A percentile compares a stretch with the other conserved stretches of the same genome.
phyloP scores from a whole-genome alignment of 345 rosid species.

The Salix exigua region DNA sequence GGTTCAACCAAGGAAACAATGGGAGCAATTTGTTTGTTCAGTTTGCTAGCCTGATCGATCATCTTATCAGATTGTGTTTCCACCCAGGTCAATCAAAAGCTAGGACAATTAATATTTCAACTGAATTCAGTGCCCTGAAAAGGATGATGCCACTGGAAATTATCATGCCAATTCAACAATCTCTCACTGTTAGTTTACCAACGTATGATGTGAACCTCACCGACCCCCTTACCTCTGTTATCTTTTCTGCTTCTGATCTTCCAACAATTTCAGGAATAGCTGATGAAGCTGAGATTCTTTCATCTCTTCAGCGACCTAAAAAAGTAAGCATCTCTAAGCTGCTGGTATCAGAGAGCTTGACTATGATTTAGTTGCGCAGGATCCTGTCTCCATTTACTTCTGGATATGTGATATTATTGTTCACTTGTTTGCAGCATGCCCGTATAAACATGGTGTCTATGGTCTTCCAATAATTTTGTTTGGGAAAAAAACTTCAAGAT shows the following conservation, averaged over 20 bases:
- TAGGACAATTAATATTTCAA: slow-evolving; percentile 69
- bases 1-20: slow-evolving; percentile 62
- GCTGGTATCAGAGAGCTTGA: not conserved
- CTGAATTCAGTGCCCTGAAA: slow-evolving; percentile 96
- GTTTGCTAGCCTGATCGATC: slow-evolving; percentile 85
- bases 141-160: slow-evolving; percentile 94
- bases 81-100: slow-evolving; percentile 83
- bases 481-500: not conserved
- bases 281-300: slow-evolving; percentile 97
- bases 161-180: slow-evolving; percentile 89
- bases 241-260: slow-evolving; percentile 71
- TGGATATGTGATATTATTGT: not conserved
- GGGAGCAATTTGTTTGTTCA: slow-evolving; percentile 74
- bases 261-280: slow-evolving; percentile 85
- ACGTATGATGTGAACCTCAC: slow-evolving; percentile 45
- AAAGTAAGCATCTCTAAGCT: slow-evolving; percentile 42
- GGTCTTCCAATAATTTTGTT: not conserved
- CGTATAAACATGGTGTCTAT: not conserved
- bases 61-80: slow-evolving; percentile 84
- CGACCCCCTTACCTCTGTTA: slow-evolving; percentile 51
- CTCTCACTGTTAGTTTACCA: slow-evolving; percentile 83
- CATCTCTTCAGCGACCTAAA: slow-evolving; percentile 93
- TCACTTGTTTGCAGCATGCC: slow-evolving; percentile 6
- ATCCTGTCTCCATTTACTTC: not conserved
- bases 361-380: too few species aligned